These are phyloP conservation scores for Apiospora arundinis DNA, from an alignment of 2,329 filamentous ascomycete species.

Conservation along the genomic window DNA sequence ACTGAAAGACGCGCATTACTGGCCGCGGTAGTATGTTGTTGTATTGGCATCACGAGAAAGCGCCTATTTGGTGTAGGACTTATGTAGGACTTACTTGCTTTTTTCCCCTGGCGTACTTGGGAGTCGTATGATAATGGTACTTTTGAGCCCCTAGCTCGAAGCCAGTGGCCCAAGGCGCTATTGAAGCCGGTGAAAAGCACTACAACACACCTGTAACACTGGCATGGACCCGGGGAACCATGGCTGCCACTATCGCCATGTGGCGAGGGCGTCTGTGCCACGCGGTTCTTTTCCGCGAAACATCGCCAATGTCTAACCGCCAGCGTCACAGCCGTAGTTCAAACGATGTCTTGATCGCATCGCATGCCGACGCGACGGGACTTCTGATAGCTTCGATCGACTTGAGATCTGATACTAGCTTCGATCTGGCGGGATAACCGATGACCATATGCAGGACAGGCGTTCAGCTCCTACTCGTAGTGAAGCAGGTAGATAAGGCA, in stretches of 20 bases:
- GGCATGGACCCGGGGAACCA: background rate
- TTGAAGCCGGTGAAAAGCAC: background rate
- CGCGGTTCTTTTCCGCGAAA: background rate
- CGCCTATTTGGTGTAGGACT: background rate
- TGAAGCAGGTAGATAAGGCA: too few relatives aligned
- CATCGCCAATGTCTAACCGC: background rate
- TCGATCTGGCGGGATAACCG: background rate
- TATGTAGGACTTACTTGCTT: background rate
- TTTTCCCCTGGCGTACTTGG: background rate
- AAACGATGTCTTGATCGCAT: conserved; percentile 7
- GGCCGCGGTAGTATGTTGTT: background rate
- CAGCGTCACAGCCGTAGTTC: background rate
- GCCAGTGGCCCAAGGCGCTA: background rate
- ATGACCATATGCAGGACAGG: background rate
- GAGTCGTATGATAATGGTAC: background rate
- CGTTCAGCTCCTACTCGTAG: background rate
- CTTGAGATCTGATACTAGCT: background rate
- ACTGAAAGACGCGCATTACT: background rate
- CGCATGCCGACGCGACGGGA: background rate
- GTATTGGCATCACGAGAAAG: background rate
- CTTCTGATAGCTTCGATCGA: conserved; percentile 2
- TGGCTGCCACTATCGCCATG: background rate
- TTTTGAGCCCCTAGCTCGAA: conserved; percentile 1
- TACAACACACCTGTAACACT: background rate
- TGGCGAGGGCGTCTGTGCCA: background rate